These are phyloP conservation scores for Cocos nucifera DNA, from an alignment of 176 grass and related monocot species.

Conservation along the genomic window DNA sequence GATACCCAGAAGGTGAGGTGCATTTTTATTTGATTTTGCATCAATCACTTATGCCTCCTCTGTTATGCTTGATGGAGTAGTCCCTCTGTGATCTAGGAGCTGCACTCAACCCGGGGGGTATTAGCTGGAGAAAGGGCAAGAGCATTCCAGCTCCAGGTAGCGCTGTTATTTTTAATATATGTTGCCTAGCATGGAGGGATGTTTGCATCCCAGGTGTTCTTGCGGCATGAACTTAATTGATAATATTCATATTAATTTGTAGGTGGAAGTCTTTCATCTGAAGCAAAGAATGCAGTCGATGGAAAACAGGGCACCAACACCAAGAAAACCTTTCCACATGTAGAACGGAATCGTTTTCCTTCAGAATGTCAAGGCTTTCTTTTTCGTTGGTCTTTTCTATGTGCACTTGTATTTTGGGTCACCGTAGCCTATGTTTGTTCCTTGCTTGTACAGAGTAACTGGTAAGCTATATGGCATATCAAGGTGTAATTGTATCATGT, in stretches of 20 bases:
- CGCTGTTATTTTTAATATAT: background rate
- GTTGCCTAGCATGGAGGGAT: background rate
- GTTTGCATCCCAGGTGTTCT: too few species aligned
- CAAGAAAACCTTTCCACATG: conserved; percentile 53
- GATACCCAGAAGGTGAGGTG: conserved; percentile 72
- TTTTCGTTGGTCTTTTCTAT: too few species aligned
- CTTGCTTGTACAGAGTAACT: too few species aligned
- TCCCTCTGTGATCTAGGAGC: conserved; percentile 37
- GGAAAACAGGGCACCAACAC: conserved; percentile 70
- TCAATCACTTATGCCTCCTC: background rate
- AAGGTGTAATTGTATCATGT: too few species aligned
- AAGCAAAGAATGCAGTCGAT: conserved; percentile 73
- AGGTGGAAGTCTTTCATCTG: conserved; percentile 87
- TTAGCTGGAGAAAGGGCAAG: conserved; percentile 61
- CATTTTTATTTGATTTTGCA: too few species aligned
- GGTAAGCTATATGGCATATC: too few species aligned
- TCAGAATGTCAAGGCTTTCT: too few species aligned
- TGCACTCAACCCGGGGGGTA: conserved; percentile 70
- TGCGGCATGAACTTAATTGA: background rate
- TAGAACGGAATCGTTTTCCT: background rate
- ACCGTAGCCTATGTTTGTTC: too few species aligned
- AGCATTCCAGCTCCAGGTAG: conserved; percentile 86
- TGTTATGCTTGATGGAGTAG: background rate
- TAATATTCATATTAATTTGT: conserved; percentile 13
- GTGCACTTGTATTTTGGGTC: too few species aligned